Evolutionary conservation across 208 protist genomes (phyloP).

Genomic region (Crithidia fasciculata): DNA sequence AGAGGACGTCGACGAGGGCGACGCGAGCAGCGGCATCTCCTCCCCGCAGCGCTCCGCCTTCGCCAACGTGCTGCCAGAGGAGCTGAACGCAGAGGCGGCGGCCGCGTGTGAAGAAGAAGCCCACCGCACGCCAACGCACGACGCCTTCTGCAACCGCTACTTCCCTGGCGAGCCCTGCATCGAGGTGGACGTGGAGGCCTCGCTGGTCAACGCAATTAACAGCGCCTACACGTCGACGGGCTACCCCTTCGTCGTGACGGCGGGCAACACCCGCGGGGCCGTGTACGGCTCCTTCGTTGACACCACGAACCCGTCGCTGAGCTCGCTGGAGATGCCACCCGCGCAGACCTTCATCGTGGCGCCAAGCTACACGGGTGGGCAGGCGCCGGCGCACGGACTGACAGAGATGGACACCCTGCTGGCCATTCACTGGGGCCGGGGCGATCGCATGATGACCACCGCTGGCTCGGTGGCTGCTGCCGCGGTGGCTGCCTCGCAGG

Average conservation of each 20-base stretch:
- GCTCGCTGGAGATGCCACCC: conserved; percentile 73
- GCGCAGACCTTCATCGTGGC: conserved; percentile 56
- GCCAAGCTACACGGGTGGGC: conserved; percentile 17
- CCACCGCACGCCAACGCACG: conserved; percentile 20
- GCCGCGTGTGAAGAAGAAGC: conserved; percentile 17
- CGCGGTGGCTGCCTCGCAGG: conserved; percentile 8
- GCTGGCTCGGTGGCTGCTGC: conserved; percentile 10
- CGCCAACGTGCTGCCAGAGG: conserved; percentile 16
- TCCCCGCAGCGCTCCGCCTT: conserved; percentile 11
- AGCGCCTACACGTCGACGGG: conserved; percentile 79
- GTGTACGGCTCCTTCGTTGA: conserved; percentile 83
- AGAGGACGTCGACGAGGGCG: conserved; percentile 16
- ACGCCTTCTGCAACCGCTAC: conserved; percentile 35
- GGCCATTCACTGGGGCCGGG: conserved; percentile 52
- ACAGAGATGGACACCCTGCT: conserved; percentile 56
- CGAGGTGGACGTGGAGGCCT: conserved; percentile 46
- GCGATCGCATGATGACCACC: conserved; percentile 32
- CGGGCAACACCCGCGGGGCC: conserved; percentile 35
- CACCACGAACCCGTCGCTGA: conserved; percentile 53
- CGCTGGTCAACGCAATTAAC: conserved; percentile 72
- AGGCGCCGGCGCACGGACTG: not conserved
- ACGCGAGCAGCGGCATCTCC: not conserved
- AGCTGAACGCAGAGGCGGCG: conserved; percentile 16
- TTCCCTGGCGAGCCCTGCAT: conserved; percentile 40
- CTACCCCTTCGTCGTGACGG: conserved; percentile 62